Conservation (phyloP, 306 rosid species). For the Arachis hypogaea region DNA sequence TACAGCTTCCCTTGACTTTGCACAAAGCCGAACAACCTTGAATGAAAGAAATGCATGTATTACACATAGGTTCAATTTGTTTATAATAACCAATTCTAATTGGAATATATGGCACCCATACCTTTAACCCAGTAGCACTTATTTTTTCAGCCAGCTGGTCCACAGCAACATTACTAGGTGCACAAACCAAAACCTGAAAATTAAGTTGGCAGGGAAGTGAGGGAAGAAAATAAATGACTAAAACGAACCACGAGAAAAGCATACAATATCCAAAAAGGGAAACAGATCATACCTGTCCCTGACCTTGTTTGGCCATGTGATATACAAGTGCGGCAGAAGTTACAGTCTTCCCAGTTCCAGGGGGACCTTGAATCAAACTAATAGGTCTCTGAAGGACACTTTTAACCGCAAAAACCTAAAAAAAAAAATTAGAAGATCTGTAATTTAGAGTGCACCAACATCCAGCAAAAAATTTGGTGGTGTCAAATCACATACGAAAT, state of each 20-base stretch:
- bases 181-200: conserved; percentile 93
- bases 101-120: conserved; percentile 38
- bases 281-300: conserved; percentile 76
- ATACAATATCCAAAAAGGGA: not conserved
- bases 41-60: conserved; percentile 30
- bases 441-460: conserved; percentile 15
- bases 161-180: conserved; percentile 98
- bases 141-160: conserved; percentile 98
- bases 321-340: conserved; percentile 99
- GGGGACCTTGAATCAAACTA: conserved; percentile 99
- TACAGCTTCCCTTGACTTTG: conserved; percentile 99
- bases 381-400: conserved; percentile 99
- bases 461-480: not conserved
- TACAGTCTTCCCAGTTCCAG: conserved; percentile 98
- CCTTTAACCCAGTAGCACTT: conserved; percentile 98
- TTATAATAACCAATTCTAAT: conserved; percentile 9
- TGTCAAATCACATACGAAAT: not conserved
- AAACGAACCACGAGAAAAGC: conserved; percentile 7
- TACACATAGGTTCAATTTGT: conserved; percentile 10
- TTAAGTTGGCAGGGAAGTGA: not conserved
- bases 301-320: conserved; percentile 99
- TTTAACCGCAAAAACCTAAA: conserved; percentile 94
- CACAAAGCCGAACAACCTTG: conserved; percentile 97
- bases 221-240: not conserved
- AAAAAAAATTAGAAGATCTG: conserved; percentile 7